Evolutionary conservation across 2,329 filamentous ascomycete species (phyloP), one percentile per base, ranked within the genome.

Genomic region (Cordyceps farinosa): DNA sequence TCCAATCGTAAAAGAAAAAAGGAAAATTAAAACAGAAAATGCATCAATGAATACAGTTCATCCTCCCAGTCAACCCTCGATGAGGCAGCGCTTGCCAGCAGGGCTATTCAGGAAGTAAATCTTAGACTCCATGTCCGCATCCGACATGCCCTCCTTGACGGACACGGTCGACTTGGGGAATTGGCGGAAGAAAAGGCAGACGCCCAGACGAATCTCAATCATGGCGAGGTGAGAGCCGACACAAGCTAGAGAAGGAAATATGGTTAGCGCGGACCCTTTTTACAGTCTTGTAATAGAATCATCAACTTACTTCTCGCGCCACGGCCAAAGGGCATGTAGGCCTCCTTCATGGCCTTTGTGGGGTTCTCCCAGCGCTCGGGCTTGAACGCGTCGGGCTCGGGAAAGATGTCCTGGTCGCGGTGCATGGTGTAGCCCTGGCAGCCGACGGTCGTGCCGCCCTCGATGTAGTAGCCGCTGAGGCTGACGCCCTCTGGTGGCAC

Each of bases 221-320:
- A 76, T 74, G 0, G 85, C 84, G 27, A 88, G 75, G 64, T 87
- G 83, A 32, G 84, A 73, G 2, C 85, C 85, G 17, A 88, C 74
- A 65, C 85, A 88, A 2, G 71, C 56, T 59, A 22, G 8, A 30
- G 5, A 1, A 13, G 9, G 13, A 5, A 17, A 22, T 3, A 42
- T 30, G n/a, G 56, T 59, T 50, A 59, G 56, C 45, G 22, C 11
- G 22, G 22, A 22, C 22, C 22, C 22, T 22, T 22, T 22, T 22
- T 22, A 22, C 22, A 22, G 22, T 22, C 22, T 22, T 22, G 22
- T 22, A 22, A 29, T 10, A 54, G 2, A 15, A 47, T 15, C 48
- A 44, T 22, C 22, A 45, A 54, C 36, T 60, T 67, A 71, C 80
- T 77, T 54, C 81, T 74, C 0, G 82, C 75, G 1, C 84, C 84